These are phyloP conservation scores for Huntiella savannae DNA, from an alignment of 2,329 filamentous ascomycete species.

Conservation along the genomic window DNA sequence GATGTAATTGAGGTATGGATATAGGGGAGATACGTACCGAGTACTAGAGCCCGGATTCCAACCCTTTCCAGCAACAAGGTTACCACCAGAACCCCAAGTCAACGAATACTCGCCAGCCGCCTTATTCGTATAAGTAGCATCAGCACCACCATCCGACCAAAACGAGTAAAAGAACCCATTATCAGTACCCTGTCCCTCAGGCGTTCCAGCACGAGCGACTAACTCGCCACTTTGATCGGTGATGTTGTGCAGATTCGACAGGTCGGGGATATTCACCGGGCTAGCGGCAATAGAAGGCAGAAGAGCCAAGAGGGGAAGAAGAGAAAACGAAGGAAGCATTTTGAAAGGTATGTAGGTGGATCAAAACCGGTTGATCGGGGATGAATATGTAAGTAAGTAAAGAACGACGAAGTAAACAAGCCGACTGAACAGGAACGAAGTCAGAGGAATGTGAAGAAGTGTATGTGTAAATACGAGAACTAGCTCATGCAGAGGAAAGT, in stretches of 20 bases:
- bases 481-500: background rate
- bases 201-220: slow-evolving; percentile 14
- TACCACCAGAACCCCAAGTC: slow-evolving; percentile 27
- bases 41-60: slow-evolving; percentile 32
- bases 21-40: slow-evolving; percentile 17
- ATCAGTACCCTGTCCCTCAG: slow-evolving; percentile 19
- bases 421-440: background rate
- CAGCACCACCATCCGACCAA: slow-evolving; percentile 27
- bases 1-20: background rate
- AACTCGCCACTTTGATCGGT: background rate
- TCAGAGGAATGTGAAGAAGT: background rate
- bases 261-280: slow-evolving; percentile 6
- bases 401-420: background rate
- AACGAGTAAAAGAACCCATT: slow-evolving; percentile 30
- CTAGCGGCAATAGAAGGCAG: background rate
- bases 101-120: slow-evolving; percentile 25
- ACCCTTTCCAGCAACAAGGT: slow-evolving; percentile 39
- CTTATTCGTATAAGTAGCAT: slow-evolving; percentile 27
- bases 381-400: background rate
- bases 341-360: background rate
- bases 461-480: background rate
- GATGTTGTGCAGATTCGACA: background rate
- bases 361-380: background rate
- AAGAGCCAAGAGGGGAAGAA: slow-evolving; percentile 1
- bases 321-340: slow-evolving; percentile 6